Evolutionary conservation across 345 rosid species (phyloP).

Genomic region (Bruguiera parviflora): DNA sequence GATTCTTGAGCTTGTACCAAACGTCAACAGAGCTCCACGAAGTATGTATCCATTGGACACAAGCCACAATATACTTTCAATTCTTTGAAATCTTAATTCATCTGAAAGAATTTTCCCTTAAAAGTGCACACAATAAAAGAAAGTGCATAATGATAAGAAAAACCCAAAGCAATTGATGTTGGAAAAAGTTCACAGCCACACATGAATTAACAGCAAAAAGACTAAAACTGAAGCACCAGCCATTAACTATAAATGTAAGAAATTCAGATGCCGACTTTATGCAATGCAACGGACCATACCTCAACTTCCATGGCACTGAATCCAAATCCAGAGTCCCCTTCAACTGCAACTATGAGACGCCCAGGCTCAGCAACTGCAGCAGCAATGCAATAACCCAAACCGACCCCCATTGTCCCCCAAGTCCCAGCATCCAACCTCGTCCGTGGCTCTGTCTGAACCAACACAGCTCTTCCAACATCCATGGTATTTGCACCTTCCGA

Average conservation of each 20-base stretch:
- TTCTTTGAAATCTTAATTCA: not conserved
- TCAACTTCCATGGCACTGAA: conserved; percentile 99
- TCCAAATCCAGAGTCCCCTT: conserved; percentile 98
- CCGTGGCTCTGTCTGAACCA: conserved; percentile 96
- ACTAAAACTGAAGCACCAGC: not conserved
- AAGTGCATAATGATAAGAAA: not conserved
- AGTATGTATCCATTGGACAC: not conserved
- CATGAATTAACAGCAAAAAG: not conserved
- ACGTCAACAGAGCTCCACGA: not conserved
- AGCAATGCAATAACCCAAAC: conserved; percentile 96
- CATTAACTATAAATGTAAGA: not conserved
- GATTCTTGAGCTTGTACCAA: not conserved
- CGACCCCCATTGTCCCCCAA: conserved; percentile 99
- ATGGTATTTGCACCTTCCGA: conserved; percentile 97
- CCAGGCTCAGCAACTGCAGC: conserved; percentile 93
- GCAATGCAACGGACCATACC: conserved; percentile 37
- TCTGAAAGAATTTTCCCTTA: not conserved
- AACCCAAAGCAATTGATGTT: not conserved
- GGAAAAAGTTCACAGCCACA: not conserved
- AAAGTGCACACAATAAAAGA: not conserved
- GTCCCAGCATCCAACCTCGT: conserved; percentile 99
- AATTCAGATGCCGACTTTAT: not conserved
- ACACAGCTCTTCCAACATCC: conserved; percentile 93
- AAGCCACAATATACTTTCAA: not conserved
- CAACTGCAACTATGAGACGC: conserved; percentile 86